Evolutionary conservation across 805 yeast species (phyloP).

Genomic region (Candida boidinii): DNA sequence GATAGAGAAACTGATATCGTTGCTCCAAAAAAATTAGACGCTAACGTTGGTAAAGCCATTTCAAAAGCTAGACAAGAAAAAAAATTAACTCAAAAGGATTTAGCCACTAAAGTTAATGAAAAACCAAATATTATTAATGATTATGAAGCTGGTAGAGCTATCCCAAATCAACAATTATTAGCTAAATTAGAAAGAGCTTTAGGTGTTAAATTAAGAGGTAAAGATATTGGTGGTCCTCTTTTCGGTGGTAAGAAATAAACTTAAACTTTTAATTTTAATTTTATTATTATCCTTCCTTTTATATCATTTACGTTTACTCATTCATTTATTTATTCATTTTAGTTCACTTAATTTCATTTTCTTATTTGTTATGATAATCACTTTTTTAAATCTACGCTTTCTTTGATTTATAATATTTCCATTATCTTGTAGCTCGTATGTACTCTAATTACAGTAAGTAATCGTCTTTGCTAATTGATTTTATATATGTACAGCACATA

Average conservation of each 20-base stretch:
- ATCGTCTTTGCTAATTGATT: no score
- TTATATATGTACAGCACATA: no score
- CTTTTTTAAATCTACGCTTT: neutral
- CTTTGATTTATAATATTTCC: no score
- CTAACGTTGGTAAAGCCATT: slow-evolving; percentile 80
- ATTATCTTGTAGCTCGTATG: no score
- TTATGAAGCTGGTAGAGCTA: slow-evolving; percentile 94
- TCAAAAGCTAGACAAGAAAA: slow-evolving; percentile 81
- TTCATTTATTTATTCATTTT: no score
- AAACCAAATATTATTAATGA: slow-evolving; percentile 93
- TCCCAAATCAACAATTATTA: slow-evolving; percentile 91
- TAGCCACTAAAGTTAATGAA: slow-evolving; percentile 92
- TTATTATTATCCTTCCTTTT: neutral
- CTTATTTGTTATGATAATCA: neutral
- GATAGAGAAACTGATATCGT: slow-evolving; percentile 93
- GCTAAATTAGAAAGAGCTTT: slow-evolving; percentile 89
- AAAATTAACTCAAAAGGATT: slow-evolving; percentile 87
- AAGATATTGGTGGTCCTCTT: slow-evolving; percentile 87
- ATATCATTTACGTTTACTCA: neutral
- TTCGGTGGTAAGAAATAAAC: slow-evolving; percentile 43
- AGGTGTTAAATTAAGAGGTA: slow-evolving; percentile 94
- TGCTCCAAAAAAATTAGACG: slow-evolving; percentile 82
- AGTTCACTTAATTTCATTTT: neutral
- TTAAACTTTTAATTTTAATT: neutral
- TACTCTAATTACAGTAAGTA: no score